phyloP scores from a whole-genome alignment of 2,329 filamentous ascomycete species.

The Penicillium sp. region DNA sequence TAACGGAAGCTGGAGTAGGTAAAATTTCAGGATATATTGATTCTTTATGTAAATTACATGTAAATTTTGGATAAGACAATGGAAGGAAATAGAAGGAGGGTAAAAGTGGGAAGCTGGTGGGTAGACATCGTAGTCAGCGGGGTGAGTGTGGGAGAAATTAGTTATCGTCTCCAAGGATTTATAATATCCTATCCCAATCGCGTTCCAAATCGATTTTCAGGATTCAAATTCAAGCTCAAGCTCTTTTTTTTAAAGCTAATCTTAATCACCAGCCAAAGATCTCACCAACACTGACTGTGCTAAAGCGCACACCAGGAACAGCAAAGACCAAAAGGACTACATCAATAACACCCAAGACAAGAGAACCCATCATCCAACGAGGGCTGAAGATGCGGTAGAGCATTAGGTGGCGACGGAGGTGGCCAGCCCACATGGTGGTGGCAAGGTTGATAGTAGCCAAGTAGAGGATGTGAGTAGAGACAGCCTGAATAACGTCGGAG shows the following conservation, averaged over 20 bases:
- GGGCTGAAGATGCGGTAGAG: constrained; percentile 92
- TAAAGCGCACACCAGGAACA: constrained; percentile 73
- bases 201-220: not conserved
- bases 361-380: constrained; percentile 79
- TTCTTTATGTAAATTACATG: not conserved
- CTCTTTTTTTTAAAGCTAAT: not conserved
- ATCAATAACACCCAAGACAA: constrained; percentile 74
- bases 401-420: constrained; percentile 90
- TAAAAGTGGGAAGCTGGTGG: not conserved
- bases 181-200: not conserved
- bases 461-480: constrained; percentile 75
- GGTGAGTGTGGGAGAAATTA: not conserved
- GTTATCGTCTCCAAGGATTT: not conserved
- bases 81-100: not conserved
- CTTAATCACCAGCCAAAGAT: constrained; percentile 75
- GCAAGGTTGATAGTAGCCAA: constrained; percentile 80
- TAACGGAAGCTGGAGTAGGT: not conserved
- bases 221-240: constrained; percentile 28
- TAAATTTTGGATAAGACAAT: not conserved
- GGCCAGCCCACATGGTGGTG: constrained; percentile 87
- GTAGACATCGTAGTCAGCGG: not conserved
- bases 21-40: not conserved
- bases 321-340: constrained; percentile 69
- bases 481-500: constrained; percentile 67
- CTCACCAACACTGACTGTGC: constrained; percentile 75